Conservation (phyloP, 306 rosid genomes). For the Prunus kanzakura region DNA sequence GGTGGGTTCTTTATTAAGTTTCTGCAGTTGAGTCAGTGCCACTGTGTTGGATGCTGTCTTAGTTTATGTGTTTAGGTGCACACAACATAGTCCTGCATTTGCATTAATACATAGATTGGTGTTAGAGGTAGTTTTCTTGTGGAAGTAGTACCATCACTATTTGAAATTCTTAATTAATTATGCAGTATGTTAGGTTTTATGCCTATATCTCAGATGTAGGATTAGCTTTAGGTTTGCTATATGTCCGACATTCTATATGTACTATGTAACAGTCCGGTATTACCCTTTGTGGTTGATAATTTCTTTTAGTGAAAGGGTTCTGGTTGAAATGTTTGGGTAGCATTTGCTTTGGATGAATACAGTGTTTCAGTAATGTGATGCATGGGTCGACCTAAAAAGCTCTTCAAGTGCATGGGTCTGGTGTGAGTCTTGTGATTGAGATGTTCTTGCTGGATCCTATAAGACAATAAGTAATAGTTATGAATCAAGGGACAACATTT, state of each 20-base stretch:
- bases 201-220: not conserved
- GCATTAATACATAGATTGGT: not conserved
- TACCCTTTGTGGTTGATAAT: not conserved
- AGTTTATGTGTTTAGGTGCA: not conserved
- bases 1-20: not conserved
- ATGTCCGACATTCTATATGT: not conserved
- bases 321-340: not conserved
- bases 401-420: not conserved
- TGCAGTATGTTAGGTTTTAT: not conserved
- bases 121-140: not conserved
- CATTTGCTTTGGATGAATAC: not conserved
- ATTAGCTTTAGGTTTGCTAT: not conserved
- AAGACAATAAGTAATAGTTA: not conserved
- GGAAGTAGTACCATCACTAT: not conserved
- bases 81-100: not conserved
- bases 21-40: not conserved
- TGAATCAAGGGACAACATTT: not conserved
- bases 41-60: not conserved
- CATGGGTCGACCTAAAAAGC: not conserved
- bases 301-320: not conserved
- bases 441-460: not conserved
- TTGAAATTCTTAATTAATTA: too few species aligned
- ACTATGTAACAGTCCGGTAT: not conserved
- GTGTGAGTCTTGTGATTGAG: not conserved
- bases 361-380: not conserved